phyloP scores from a whole-genome alignment of 139 green algal genomes.

The Picochlorum sp. region DNA sequence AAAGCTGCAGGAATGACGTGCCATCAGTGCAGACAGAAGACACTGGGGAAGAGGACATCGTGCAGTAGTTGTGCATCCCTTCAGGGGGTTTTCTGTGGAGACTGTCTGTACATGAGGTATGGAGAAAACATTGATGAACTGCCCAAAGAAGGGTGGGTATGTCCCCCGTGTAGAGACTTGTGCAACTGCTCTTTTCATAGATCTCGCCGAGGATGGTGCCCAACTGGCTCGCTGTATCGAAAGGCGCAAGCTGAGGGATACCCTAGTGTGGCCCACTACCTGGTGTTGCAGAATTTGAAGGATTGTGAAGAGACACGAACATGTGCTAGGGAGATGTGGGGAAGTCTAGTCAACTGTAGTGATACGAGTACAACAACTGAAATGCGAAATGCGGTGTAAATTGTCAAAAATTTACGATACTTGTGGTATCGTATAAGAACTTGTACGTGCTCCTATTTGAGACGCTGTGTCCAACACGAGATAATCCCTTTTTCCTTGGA shows the following conservation, averaged over 20 bases:
- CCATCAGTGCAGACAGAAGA: conserved; percentile 37
- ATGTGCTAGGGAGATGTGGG: too few species aligned
- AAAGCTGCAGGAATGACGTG: conserved; percentile 16
- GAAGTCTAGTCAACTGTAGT: too few species aligned
- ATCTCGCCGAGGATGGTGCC: conserved; percentile 41
- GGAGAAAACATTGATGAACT: conserved; percentile 62
- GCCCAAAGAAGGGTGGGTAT: conserved; percentile 45
- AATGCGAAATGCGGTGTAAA: too few species aligned
- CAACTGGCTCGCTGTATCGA: conserved; percentile 55
- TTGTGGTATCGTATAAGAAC: too few species aligned
- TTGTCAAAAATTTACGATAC: too few species aligned
- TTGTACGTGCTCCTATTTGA: too few species aligned
- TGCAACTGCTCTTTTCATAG: conserved; percentile 76
- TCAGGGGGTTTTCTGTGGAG: conserved; percentile 63
- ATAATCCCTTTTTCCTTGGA: too few species aligned
- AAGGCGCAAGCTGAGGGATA: conserved; percentile 38
- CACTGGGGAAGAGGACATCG: conserved; percentile 19
- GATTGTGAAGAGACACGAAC: neutral
- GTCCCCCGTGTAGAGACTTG: conserved; percentile 62
- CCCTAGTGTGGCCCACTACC: conserved; percentile 60
- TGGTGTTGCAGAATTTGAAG: conserved; percentile 52
- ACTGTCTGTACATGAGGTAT: conserved; percentile 74
- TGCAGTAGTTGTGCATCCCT: conserved; percentile 26
- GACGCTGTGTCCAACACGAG: too few species aligned
- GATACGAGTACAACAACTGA: too few species aligned